Evolutionary conservation across 495 filamentous ascomycete species (phyloP).

Genomic region (Letharia lupina): DNA sequence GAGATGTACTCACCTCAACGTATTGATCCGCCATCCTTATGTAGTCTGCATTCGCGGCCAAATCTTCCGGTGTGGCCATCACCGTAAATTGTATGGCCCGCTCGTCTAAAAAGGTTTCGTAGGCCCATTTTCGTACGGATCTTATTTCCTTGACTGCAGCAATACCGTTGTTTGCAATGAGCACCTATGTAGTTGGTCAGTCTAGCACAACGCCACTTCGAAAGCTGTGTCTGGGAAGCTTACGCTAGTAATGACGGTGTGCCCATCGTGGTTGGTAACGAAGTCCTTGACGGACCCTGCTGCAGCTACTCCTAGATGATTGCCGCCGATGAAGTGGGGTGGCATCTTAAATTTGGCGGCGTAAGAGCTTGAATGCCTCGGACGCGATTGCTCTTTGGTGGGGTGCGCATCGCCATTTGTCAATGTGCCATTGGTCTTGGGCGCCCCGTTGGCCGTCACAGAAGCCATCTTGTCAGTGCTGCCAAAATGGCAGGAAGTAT

Average conservation of each 20-base stretch:
- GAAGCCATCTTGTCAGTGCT: constrained; percentile 18
- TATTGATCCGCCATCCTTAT: constrained; percentile 99
- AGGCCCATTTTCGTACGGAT: constrained; percentile 98
- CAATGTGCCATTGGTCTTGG: constrained; percentile 27
- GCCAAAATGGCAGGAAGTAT: not conserved
- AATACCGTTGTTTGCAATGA: constrained; percentile 99
- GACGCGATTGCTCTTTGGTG: constrained; percentile 23
- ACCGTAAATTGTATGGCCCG: constrained; percentile 97
- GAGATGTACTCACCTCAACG: constrained; percentile 60
- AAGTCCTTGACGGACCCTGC: constrained; percentile 89
- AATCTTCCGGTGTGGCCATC: constrained; percentile 99
- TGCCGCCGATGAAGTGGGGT: constrained; percentile 93
- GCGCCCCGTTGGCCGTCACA: constrained; percentile 18
- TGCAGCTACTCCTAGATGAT: constrained; percentile 67
- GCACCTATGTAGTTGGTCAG: constrained; percentile 52
- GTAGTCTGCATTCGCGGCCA: constrained; percentile 96
- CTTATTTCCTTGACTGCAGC: constrained; percentile 98
- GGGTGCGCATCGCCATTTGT: constrained; percentile 45
- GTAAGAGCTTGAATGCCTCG: constrained; percentile 41
- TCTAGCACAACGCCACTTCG: not conserved
- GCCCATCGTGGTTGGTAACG: constrained; percentile 77
- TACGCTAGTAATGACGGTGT: constrained; percentile 96
- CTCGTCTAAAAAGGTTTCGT: constrained; percentile 98
- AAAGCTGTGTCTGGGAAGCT: constrained; percentile 28
- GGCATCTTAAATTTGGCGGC: constrained; percentile 72